Evolutionary conservation across 495 filamentous ascomycete genomes (phyloP).

Genomic region (Penicillium psychrofluorescens): DNA sequence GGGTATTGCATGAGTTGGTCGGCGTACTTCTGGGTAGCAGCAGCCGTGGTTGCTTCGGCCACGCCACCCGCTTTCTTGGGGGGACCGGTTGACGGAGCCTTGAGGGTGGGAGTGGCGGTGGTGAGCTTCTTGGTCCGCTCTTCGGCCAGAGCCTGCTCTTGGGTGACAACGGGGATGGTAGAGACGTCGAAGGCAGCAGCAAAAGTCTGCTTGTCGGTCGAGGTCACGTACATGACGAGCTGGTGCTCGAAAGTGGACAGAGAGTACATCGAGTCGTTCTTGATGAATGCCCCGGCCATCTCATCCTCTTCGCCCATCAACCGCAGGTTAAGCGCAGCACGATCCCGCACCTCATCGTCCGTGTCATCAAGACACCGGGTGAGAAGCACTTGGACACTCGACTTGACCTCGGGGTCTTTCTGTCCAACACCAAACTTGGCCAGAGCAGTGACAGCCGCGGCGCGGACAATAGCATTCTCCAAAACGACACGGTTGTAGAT

Average conservation of each 20-base stretch:
- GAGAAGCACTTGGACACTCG: constrained; percentile 85
- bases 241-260: constrained; percentile 96
- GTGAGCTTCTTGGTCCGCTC: constrained; percentile 95
- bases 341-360: constrained; percentile 95
- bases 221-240: constrained; percentile 95
- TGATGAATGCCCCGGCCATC: constrained; percentile 74
- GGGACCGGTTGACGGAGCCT: constrained; percentile 78
- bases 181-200: constrained; percentile 80
- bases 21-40: constrained; percentile 78
- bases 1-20: constrained; percentile 82
- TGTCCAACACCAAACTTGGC: constrained; percentile 97
- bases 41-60: constrained; percentile 68
- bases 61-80: constrained; percentile 65
- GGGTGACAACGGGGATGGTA: constrained; percentile 86
- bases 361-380: constrained; percentile 93
- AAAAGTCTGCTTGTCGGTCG: constrained; percentile 78
- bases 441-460: constrained; percentile 89
- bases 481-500: constrained; percentile 98
- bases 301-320: constrained; percentile 85
- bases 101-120: constrained; percentile 85
- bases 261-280: constrained; percentile 84
- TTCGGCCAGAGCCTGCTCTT: constrained; percentile 95
- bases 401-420: constrained; percentile 93
- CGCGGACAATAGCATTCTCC: constrained; percentile 93
- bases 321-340: constrained; percentile 84